phyloP scores from a whole-genome alignment of 352 stramenopile genomes.

The Phytopythium cucurbitacearum region DNA sequence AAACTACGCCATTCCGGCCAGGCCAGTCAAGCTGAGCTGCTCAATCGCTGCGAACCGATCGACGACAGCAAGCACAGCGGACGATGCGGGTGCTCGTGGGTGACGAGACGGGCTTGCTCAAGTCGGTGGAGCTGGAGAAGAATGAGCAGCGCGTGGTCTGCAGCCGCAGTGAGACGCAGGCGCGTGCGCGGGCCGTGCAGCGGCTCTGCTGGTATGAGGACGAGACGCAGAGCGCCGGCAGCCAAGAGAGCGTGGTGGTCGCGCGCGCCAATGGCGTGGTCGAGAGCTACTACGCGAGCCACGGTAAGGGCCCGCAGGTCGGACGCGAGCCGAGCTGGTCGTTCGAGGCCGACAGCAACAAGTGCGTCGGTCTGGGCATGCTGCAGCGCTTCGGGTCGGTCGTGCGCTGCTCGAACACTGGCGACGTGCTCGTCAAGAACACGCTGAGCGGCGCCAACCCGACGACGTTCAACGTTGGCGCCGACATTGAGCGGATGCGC shows the following conservation, averaged over 20 bases:
- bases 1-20: slow-evolving; percentile 3
- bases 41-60: slow-evolving; percentile 4
- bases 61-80: background rate
- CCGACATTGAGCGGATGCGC: slow-evolving; percentile 49
- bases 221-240: slow-evolving; percentile 26
- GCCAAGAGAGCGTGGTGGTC: slow-evolving; percentile 50
- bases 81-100: slow-evolving; percentile 72
- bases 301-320: slow-evolving; percentile 28
- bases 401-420: slow-evolving; percentile 53
- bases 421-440: slow-evolving; percentile 53
- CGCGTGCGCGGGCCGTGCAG: slow-evolving; percentile 43
- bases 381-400: slow-evolving; percentile 58
- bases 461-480: slow-evolving; percentile 47
- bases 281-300: slow-evolving; percentile 50
- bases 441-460: slow-evolving; percentile 37
- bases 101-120: slow-evolving; percentile 81
- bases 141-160: slow-evolving; percentile 58
- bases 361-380: slow-evolving; percentile 53
- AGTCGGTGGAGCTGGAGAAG: slow-evolving; percentile 75
- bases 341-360: slow-evolving; percentile 22
- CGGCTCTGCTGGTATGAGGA: slow-evolving; percentile 58
- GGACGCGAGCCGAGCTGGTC: slow-evolving; percentile 42
- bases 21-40: slow-evolving; percentile 13
- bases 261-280: slow-evolving; percentile 55
- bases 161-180: slow-evolving; percentile 38